A percentile compares a stretch with the other conserved stretches of the same genome.
Conservation (phyloP, 2,329 filamentous ascomycete genomes). For the Xylaria multiplex region DNA sequence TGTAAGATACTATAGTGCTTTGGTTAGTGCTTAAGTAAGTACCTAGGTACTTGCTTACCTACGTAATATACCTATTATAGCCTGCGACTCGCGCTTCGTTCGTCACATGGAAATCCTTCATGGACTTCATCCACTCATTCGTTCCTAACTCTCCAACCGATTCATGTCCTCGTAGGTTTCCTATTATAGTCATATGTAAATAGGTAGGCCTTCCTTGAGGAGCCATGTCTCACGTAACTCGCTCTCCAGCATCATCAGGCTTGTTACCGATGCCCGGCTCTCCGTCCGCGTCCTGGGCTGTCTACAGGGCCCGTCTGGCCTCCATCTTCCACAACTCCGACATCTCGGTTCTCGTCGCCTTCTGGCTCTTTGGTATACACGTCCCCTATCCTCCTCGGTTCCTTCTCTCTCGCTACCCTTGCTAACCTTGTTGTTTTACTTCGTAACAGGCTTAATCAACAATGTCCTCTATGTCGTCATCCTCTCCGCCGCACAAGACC, state of each 20-base stretch:
- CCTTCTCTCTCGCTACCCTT: neutral
- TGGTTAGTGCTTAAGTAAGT: no score
- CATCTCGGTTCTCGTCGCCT: constrained; percentile 77
- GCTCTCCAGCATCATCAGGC: constrained; percentile 44
- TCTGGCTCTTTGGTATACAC: constrained; percentile 89
- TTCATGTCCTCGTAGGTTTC: no score
- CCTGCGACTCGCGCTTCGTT: no score
- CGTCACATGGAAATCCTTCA: no score
- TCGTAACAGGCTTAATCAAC: constrained; percentile 79
- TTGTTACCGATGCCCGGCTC: constrained; percentile 68
- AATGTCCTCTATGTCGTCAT: constrained; percentile 98
- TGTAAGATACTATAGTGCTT: no score
- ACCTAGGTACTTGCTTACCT: no score
- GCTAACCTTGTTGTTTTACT: neutral
- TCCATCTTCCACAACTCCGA: constrained; percentile 74
- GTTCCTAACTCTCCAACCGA: no score
- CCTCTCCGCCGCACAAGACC: constrained; percentile 91
- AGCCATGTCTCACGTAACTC: constrained; percentile 28
- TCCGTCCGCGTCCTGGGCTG: constrained; percentile 75
- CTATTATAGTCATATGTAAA: no score
- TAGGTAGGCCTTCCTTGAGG: no score
- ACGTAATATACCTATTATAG: no score
- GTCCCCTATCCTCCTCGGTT: constrained; percentile 29
- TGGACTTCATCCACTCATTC: no score
- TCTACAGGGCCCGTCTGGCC: constrained; percentile 73